Base-by-base conservation (phyloP, 805 yeast genomes). In the Starmerella bombicola region DNA sequence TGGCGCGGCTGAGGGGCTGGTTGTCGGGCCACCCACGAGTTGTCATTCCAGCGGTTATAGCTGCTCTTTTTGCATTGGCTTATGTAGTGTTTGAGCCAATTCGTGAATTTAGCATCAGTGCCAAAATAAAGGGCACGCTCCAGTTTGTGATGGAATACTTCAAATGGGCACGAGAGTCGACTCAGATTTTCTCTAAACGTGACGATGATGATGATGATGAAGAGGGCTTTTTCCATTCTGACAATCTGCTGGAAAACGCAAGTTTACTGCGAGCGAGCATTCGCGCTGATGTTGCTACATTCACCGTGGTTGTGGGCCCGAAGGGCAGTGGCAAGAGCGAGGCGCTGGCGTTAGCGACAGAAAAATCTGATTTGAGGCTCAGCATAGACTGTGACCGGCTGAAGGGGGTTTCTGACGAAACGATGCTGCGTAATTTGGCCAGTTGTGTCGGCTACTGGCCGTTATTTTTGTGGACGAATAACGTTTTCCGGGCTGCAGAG, bases 31-130 rank as follows among this genome's bases (percentile, higher is more conserved):
- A 91, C 56, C 78, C 91, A 29, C 72, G 86, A 52, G 78, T 91
- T 40, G 73, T 88, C 1, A 66, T 88, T 20, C 98, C 98, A 0
- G 59, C 81, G 5, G 52, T 84, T 5, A 59, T 91, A 31, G 95
- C 95, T 0, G 41, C 85, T 1, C 47, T 84, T 10, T 86, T 96
- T 3, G 79, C 83, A 3, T 46, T 78, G 2, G 93, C 96, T 0
- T 94, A 85, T 33, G 55, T 81, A 24, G 70, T 91, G 32, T 91
- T 91, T 60, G 98, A 91, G 52, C 98, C 98, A 1, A 82, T 91
- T 33, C 72, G 98, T 56, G 78, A 80, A 48, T 79, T 76, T 60
- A 77, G 76, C 54, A 74, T 91, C 41, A 74, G 74, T 52, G 76
- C 73, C 54, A 83, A 81, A 54, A 75, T 91, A 30, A 47, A 44